Evolutionary conservation across 2,329 filamentous ascomycete species (phyloP), one percentile per base, ranked within the genome.

Genomic region (Sclerotinia borealis): DNA sequence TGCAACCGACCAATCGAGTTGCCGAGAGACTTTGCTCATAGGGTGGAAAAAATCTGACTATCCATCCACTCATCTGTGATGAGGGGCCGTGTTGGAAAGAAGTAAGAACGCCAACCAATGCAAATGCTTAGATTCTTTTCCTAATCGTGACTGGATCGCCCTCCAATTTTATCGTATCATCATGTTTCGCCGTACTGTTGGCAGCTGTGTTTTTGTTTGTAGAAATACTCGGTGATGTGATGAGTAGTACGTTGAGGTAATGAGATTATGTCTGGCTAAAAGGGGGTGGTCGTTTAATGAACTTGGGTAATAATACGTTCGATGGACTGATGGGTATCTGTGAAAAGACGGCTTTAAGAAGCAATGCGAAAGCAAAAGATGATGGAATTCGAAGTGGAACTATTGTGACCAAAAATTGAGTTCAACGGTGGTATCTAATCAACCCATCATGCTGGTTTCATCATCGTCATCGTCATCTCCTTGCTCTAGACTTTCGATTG

Each of bases 401-500:
- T 37, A 34, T 29, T 60, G 6, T 52, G 36, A 9, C 9, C 25
- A 13, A 48, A 36, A 34, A 25, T 45, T 45, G 29, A 31, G n/a
- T 34, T 17, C 19, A 45, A 36, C 8, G 9, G 9, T 19, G 13
- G 15, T 36, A 13, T 19, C 29, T 19, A 36, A 58, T 64, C 43
- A 66, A 34, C 51, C 78, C 77, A 85, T 84, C 80, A 86, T 85
- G 65, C 83, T 68, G n/a, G 59, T 22, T 41, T 68, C 85, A 74
- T 87, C 84, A 66, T 87, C 83, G 15, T 65, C 60, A 39, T 62
- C 60, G 19, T 62, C 60, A 25, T 55, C 52, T 27, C 50, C 50
- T 27, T 43, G 88, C 63, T 92, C 88, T 64, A 98, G 83, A 70
- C 88, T 89, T 79, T 98, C 93, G 79, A 99, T 97, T 22, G 92